These are phyloP conservation scores for Leishmania braziliensis DNA, from an alignment of 208 protist genomes.

Conservation along the genomic window DNA sequence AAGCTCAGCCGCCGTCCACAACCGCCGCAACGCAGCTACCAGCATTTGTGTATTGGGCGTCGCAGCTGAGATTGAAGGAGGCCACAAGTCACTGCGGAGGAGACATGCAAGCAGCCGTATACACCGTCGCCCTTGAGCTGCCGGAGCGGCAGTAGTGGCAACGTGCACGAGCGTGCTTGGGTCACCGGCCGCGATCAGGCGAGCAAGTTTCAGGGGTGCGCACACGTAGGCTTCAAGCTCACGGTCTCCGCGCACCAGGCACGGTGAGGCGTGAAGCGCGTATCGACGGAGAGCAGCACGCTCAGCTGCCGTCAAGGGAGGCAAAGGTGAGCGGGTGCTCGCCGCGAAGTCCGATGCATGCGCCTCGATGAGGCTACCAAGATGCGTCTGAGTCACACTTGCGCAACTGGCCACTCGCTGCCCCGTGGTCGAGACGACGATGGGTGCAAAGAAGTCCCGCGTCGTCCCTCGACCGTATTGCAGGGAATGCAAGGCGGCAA, in stretches of 20 bases:
- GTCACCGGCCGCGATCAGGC: conserved; percentile 5
- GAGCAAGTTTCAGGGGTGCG: conserved; percentile 24
- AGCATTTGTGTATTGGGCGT: conserved; percentile 5
- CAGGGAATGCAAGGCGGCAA: conserved; percentile 10
- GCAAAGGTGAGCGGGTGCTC: neutral
- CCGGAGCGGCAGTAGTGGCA: conserved; percentile 12
- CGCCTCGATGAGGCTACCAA: neutral
- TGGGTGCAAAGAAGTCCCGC: conserved; percentile 7
- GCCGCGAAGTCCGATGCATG: neutral
- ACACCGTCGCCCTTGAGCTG: conserved; percentile 9
- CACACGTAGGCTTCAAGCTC: conserved; percentile 17
- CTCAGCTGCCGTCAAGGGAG: neutral
- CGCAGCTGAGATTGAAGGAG: neutral
- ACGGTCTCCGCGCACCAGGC: conserved; percentile 18
- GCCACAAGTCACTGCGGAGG: conserved; percentile 28
- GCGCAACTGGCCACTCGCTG: neutral
- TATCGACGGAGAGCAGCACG: conserved; percentile 18
- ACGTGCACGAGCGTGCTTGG: conserved; percentile 5
- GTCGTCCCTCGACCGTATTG: conserved; percentile 15
- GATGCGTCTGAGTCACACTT: neutral
- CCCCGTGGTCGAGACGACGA: neutral
- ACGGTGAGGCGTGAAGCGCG: conserved; percentile 17
- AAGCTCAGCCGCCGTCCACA: conserved; percentile 20
- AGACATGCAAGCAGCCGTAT: conserved; percentile 30
- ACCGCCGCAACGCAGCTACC: conserved; percentile 7